Evolutionary conservation across 108 stramenopile genomes (phyloP).

Genomic region (Pseudonitzschia multiseries): DNA sequence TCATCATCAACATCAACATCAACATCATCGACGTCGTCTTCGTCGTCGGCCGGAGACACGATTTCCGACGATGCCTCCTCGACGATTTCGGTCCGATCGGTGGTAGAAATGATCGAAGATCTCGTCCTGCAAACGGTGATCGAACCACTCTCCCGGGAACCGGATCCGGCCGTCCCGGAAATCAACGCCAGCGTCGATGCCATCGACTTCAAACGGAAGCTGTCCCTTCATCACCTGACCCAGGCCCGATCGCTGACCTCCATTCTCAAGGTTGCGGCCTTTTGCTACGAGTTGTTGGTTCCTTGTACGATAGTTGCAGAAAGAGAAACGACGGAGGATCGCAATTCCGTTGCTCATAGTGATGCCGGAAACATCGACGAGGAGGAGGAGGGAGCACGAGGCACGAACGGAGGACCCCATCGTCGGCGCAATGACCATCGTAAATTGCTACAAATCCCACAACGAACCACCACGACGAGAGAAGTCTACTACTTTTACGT

Average conservation of each 20-base stretch:
- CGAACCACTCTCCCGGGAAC: slow-evolving; percentile 1
- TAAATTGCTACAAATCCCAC: background rate
- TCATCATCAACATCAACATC: no score
- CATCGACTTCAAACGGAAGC: slow-evolving; percentile 6
- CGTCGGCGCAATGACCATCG: no score
- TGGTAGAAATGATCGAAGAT: slow-evolving; percentile 9
- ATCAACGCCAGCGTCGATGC: background rate
- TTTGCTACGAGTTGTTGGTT: slow-evolving; percentile 55
- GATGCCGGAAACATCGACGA: background rate
- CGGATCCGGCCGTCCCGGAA: slow-evolving; percentile 3
- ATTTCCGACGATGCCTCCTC: background rate
- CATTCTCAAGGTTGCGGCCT: slow-evolving; percentile 60
- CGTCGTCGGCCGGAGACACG: background rate
- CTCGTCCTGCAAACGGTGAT: slow-evolving; percentile 6
- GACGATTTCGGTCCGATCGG: background rate
- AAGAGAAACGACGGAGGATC: no score
- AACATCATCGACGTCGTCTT: no score
- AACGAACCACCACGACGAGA: slow-evolving; percentile 73
- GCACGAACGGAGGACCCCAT: no score
- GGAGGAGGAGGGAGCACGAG: background rate
- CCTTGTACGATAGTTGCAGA: slow-evolving; percentile 7
- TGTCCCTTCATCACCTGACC: slow-evolving; percentile 31
- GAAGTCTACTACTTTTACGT: slow-evolving; percentile 88
- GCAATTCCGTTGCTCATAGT: no score
- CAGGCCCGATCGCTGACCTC: slow-evolving; percentile 60